These are phyloP conservation scores for Yamadazyma sp. DNA, from an alignment of 805 yeast genomes.

Conservation along the genomic window DNA sequence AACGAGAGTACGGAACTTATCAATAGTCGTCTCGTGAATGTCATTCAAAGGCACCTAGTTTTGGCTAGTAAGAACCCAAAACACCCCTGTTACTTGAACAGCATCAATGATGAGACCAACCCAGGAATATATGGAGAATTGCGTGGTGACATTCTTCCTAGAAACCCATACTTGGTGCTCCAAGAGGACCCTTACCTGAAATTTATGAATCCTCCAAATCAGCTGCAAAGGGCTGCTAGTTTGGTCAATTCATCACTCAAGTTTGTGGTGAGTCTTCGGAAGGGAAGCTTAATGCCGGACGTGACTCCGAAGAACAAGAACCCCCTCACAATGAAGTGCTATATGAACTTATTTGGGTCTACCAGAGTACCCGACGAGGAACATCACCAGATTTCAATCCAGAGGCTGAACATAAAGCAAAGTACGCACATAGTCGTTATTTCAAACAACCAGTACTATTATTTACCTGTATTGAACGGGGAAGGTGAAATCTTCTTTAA, in stretches of 20 bases:
- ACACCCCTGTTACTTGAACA: conserved; percentile 52
- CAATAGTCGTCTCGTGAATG: conserved; percentile 38
- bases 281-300: conserved; percentile 57
- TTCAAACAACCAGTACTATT: conserved; percentile 51
- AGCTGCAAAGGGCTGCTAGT: conserved; percentile 66
- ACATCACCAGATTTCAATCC: conserved; percentile 31
- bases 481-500: conserved; percentile 50
- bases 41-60: conserved; percentile 54
- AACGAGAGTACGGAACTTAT: conserved; percentile 47
- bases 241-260: conserved; percentile 65
- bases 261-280: conserved; percentile 60
- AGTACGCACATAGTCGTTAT: conserved; percentile 52
- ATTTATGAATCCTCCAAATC: conserved; percentile 59
- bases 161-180: conserved; percentile 73
- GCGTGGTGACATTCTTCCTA: conserved; percentile 66
- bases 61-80: conserved; percentile 44
- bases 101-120: conserved; percentile 47
- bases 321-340: conserved; percentile 68
- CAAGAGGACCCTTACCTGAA: conserved; percentile 70
- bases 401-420: conserved; percentile 32
- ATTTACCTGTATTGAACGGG: conserved; percentile 47
- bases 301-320: conserved; percentile 47
- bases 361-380: conserved; percentile 52
- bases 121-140: conserved; percentile 64
- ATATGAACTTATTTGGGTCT: conserved; percentile 65